These are phyloP conservation scores for Phyllosticta citribraziliensis DNA, from an alignment of 2,329 filamentous ascomycete species.

Conservation along the genomic window DNA sequence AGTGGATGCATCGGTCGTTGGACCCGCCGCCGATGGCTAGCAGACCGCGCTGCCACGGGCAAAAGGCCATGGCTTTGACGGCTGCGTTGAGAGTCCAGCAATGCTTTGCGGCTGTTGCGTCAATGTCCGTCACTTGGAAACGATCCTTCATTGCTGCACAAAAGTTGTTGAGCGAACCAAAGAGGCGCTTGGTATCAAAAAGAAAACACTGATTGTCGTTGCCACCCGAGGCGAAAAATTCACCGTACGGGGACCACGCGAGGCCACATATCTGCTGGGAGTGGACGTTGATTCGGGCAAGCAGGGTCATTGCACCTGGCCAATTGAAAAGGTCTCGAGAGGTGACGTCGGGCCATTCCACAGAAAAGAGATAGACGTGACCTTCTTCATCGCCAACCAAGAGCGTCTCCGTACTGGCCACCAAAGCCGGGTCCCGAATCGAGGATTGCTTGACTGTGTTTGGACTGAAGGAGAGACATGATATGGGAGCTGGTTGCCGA, in stretches of 20 bases:
- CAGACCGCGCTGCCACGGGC: slow-evolving; percentile 81
- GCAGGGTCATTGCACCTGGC: slow-evolving; percentile 66
- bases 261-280: slow-evolving; percentile 87
- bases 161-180: background rate
- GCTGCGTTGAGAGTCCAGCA: slow-evolving; percentile 74
- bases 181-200: slow-evolving; percentile 53
- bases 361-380: slow-evolving; percentile 74
- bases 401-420: slow-evolving; percentile 67
- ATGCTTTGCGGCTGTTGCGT: slow-evolving; percentile 53
- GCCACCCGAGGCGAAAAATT: slow-evolving; percentile 73
- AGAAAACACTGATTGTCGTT: slow-evolving; percentile 88
- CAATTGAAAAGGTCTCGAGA: slow-evolving; percentile 60
- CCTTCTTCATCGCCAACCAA: slow-evolving; percentile 78
- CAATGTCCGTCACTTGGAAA: slow-evolving; percentile 21
- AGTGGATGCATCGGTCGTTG: slow-evolving; percentile 92
- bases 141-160: slow-evolving; percentile 20
- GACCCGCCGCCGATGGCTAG: slow-evolving; percentile 87
- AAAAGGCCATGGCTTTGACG: slow-evolving; percentile 94
- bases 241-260: slow-evolving; percentile 72
- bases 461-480: slow-evolving; percentile 75
- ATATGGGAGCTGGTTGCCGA: slow-evolving; percentile 60
- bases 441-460: slow-evolving; percentile 43
- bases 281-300: slow-evolving; percentile 70
- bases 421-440: slow-evolving; percentile 36
- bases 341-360: slow-evolving; percentile 64